Percentiles rank a stretch among this genome's conserved stretches.
phyloP scores from a whole-genome alignment of 306 rosid genomes.

The Mimosa bimucronata region DNA sequence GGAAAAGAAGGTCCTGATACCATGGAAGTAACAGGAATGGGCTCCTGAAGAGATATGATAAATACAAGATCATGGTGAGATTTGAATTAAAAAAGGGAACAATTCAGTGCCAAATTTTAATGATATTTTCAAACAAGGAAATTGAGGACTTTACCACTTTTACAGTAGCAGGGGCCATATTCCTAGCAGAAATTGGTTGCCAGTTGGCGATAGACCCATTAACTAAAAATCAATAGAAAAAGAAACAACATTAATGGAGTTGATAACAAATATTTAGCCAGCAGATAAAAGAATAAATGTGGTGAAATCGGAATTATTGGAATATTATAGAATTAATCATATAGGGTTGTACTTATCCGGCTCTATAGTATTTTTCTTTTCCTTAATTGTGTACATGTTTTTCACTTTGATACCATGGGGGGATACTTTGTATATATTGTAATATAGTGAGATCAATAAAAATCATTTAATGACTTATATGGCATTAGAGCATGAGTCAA shows the following conservation, averaged over 20 bases:
- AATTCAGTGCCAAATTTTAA: neutral
- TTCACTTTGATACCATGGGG: too few relatives aligned
- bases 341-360: neutral
- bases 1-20: slow-evolving; percentile 71
- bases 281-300: slow-evolving; percentile 22
- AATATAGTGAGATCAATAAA: too few relatives aligned
- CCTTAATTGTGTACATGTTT: too few relatives aligned
- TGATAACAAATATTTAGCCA: slow-evolving; percentile 32
- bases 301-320: neutral
- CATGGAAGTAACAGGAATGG: slow-evolving; percentile 74
- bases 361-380: neutral
- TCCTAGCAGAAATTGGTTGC: slow-evolving; percentile 66
- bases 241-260: neutral
- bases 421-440: too few relatives aligned
- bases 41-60: slow-evolving; percentile 69
- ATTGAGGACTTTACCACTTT: slow-evolving; percentile 74
- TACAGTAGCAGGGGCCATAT: slow-evolving; percentile 76
- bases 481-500: neutral
- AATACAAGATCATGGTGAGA: slow-evolving; percentile 27
- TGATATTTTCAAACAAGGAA: slow-evolving; percentile 30
- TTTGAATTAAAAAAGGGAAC: slow-evolving; percentile 23
- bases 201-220: slow-evolving; percentile 81
- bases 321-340: neutral
- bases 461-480: neutral
- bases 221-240: slow-evolving; percentile 52